phyloP scores from a whole-genome alignment of 192 early-diverging fungal genomes.

The Backusella parvicylindrica region DNA sequence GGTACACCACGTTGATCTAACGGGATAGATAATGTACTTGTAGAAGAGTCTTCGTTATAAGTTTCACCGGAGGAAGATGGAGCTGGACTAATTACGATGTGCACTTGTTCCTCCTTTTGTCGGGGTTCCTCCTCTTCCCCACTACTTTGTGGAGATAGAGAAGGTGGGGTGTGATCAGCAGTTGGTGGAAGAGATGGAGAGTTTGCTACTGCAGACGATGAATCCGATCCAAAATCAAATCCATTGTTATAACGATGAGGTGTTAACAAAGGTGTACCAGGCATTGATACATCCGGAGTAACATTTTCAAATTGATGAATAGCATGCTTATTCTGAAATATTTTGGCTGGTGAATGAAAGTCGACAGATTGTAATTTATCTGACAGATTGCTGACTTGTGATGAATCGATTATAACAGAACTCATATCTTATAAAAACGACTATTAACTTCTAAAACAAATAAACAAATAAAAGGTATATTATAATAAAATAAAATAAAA shows the following conservation, averaged over 20 bases:
- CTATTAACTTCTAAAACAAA: not conserved
- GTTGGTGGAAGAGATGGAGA: constrained; percentile 11
- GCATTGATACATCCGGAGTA: constrained; percentile 30
- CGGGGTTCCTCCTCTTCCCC: constrained; percentile 8
- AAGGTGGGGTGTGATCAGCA: constrained; percentile 28
- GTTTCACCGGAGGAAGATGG: not conserved
- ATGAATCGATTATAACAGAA: constrained; percentile 1
- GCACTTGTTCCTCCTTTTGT: not conserved
- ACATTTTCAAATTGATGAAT: constrained; percentile 32
- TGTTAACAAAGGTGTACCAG: constrained; percentile 24
- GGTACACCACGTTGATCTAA: not conserved
- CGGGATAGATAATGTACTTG: not conserved
- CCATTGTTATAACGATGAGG: not conserved
- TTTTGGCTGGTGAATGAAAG: constrained; percentile 31
- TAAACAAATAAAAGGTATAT: not conserved
- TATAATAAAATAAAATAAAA: constrained; percentile 2
- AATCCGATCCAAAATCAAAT: not conserved
- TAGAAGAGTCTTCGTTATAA: not conserved
- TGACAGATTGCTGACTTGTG: constrained; percentile 9
- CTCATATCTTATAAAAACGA: not conserved
- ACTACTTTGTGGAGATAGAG: constrained; percentile 30
- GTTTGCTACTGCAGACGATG: not conserved
- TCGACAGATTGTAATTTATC: constrained; percentile 23
- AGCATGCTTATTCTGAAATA: constrained; percentile 19
- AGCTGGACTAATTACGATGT: not conserved